Base-by-base conservation (phyloP, 441 rosid genomes). In the Gossypium gossypioides region DNA sequence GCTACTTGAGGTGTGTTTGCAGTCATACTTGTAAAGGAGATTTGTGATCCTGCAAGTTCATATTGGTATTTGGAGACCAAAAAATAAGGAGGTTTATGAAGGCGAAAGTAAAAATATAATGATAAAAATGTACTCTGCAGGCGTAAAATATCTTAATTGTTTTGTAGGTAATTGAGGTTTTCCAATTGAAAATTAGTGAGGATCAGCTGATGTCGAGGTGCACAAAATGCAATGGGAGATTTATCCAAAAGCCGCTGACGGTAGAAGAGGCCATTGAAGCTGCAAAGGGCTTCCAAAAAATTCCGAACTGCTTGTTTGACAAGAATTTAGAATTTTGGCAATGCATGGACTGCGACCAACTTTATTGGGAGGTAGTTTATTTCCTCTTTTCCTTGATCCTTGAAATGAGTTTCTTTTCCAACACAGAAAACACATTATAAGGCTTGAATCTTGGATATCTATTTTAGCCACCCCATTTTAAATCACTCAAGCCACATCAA, bases 221-320 rank as follows among this genome's bases (percentile, higher is more conserved):
- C 83, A 87, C 93, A 10, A 93, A 91, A 80, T 93, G 98, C 87
- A 91, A 91, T 9, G 97, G 98, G 66, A 90, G 79, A 77, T 93
- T 90, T 74, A 87, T 64, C 96, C 90, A 80, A 90, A 87, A 58
- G 78, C 93, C 96, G 4, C 62, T 93, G 46, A 73, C 90, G 65
- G 85, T 85, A 6, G 96, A 89, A 83, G 93, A 93, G 79, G 98
- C 97, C 18, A 75, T 89, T 78, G 95, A 93, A 83, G 93, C 98
- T 44, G 92, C 96, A 44, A 93, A 91, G 73, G 96, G 97, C 63
- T 91, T 93, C 80, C 98, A 93, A 83, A 90, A 78, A 81, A 91
- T 93, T 75, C 96, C 96, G 2, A 48, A 52, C 79, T 91, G 98
- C 83, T 74, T 93, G 79, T 88, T 93, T 67, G 73, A 91, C 87